phyloP scores from a whole-genome alignment of 2,329 filamentous ascomycete genomes.

The Dryadomyces quercivorus region DNA sequence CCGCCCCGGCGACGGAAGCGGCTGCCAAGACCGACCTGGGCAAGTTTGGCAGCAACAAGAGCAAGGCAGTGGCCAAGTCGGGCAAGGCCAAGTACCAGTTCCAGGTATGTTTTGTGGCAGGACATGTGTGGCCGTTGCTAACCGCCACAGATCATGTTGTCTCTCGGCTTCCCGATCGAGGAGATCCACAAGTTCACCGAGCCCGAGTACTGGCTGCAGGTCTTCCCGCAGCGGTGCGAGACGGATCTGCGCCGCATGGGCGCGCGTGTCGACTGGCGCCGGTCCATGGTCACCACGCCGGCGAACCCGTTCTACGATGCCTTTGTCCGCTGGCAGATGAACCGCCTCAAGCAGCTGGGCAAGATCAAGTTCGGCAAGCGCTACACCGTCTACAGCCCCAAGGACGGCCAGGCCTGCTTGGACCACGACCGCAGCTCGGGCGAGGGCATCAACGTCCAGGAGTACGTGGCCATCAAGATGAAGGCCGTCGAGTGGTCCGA shows the following conservation, averaged over 20 bases:
- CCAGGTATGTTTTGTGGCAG: slow-evolving; percentile 27
- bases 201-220: slow-evolving; percentile 65
- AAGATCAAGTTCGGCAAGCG: slow-evolving; percentile 84
- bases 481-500: slow-evolving; percentile 83
- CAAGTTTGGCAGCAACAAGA: slow-evolving; percentile 88
- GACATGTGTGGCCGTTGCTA: no score
- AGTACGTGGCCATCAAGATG: slow-evolving; percentile 88
- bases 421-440: slow-evolving; percentile 75
- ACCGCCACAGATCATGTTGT: slow-evolving; percentile 56
- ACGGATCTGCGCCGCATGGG: slow-evolving; percentile 75
- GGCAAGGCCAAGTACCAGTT: slow-evolving; percentile 94
- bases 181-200: slow-evolving; percentile 93
- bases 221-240: slow-evolving; percentile 71
- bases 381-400: slow-evolving; percentile 36
- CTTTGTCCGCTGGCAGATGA: slow-evolving; percentile 97
- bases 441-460: slow-evolving; percentile 73
- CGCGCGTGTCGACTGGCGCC: slow-evolving; percentile 81
- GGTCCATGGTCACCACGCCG: slow-evolving; percentile 88
- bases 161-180: slow-evolving; percentile 72
- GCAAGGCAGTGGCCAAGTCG: slow-evolving; percentile 80
- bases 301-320: slow-evolving; percentile 95
- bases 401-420: slow-evolving; percentile 79
- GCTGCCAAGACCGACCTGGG: slow-evolving; percentile 63
- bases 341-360: slow-evolving; percentile 70
- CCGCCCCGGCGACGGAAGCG: slow-evolving; percentile 44